Evolutionary conservation across 2,329 filamentous ascomycete species (phyloP).

Genomic region (Talaromyces atroroseus): DNA sequence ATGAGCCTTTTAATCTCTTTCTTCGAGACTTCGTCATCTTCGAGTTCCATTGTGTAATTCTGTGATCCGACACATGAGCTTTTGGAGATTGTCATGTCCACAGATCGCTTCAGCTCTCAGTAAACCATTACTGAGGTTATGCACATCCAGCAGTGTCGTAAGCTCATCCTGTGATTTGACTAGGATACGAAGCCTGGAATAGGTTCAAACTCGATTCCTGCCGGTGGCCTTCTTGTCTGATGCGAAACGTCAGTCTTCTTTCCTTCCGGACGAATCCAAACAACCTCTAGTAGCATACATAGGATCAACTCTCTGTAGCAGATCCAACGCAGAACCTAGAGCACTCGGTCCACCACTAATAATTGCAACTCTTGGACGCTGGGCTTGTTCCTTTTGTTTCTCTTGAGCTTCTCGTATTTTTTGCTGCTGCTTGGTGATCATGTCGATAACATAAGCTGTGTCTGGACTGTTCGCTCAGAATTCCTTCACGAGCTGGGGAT

Average conservation of each 20-base stretch:
- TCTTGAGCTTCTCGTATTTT: background rate
- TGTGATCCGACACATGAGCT: background rate
- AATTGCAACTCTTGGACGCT: background rate
- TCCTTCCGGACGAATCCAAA: background rate
- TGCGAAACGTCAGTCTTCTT: background rate
- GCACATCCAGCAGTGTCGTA: background rate
- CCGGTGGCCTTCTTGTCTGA: background rate
- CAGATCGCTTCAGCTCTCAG: background rate
- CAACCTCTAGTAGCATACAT: background rate
- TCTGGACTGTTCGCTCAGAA: background rate
- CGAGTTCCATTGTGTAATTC: background rate
- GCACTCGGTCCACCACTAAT: background rate
- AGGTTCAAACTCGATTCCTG: background rate
- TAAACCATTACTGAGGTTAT: background rate
- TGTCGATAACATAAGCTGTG: background rate
- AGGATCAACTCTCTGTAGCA: background rate
- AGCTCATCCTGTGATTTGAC: background rate
- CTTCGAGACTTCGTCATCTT: background rate
- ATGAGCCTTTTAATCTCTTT: background rate
- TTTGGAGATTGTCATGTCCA: background rate
- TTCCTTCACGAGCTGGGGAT: background rate
- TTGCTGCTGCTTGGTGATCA: background rate
- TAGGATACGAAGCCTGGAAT: no score
- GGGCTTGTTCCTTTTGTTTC: no score
- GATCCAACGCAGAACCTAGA: background rate